Conservation (phyloP, 441 rosid genomes). For the Geranium incanum region DNA sequence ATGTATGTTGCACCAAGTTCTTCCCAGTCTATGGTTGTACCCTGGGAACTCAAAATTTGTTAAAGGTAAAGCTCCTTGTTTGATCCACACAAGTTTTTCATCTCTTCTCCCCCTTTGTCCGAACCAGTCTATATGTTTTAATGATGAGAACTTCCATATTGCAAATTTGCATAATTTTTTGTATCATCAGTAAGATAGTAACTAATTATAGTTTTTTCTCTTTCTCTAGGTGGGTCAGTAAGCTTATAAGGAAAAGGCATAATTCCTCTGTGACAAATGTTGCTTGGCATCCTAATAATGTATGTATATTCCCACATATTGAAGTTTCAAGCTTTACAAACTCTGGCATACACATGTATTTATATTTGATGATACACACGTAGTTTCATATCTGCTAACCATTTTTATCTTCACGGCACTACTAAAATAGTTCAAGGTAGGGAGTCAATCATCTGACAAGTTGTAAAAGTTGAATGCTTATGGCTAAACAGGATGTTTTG, state of each 20-base stretch:
- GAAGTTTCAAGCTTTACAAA: neutral
- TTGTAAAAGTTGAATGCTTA: neutral
- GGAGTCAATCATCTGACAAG: neutral
- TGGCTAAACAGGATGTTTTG: neutral
- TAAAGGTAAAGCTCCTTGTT: neutral
- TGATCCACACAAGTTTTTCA: neutral
- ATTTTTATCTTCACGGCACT: neutral
- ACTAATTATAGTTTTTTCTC: conserved; percentile 11
- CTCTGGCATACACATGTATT: neutral
- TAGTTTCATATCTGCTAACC: neutral
- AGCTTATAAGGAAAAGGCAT: conserved; percentile 80
- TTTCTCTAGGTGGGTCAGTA: conserved; percentile 92
- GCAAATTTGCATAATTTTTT: neutral
- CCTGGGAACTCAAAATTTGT: neutral
- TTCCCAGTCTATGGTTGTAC: neutral
- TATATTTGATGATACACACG: neutral
- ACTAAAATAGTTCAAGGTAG: neutral
- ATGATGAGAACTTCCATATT: neutral
- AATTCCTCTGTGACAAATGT: conserved; percentile 88
- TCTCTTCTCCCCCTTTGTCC: neutral
- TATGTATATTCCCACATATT: conserved; percentile 26
- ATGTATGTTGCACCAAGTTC: neutral
- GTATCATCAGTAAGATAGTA: neutral
- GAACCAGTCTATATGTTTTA: neutral
- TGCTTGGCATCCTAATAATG: conserved; percentile 99